A percentile compares a stretch with the other conserved stretches of the same genome.
Evolutionary conservation across 345 rosid species (phyloP).

Genomic region (Turritis glabra): DNA sequence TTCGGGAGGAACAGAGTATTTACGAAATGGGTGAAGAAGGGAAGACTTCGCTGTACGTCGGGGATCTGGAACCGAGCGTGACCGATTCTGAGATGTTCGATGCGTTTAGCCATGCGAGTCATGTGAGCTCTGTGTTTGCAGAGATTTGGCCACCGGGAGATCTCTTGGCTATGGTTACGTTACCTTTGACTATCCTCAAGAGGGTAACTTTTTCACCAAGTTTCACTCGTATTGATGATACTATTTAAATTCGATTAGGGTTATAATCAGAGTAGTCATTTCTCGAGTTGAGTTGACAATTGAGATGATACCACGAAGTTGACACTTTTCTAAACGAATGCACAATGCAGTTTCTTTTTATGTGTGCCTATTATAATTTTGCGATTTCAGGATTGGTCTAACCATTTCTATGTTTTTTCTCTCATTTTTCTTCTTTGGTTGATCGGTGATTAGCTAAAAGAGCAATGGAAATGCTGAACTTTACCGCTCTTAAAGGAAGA

Average conservation of each 20-base stretch:
- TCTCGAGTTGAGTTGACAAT: background rate
- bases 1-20: constrained; percentile 16
- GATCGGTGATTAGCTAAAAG: constrained; percentile 48
- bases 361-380: too few species aligned
- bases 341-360: too few species aligned
- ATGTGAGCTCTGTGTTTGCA: constrained; percentile 67
- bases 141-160: constrained; percentile 56
- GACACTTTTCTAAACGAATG: too few species aligned
- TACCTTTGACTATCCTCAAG: constrained; percentile 56
- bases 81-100: constrained; percentile 68
- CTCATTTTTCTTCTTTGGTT: background rate
- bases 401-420: background rate
- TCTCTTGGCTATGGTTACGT: constrained; percentile 84
- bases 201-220: constrained; percentile 46
- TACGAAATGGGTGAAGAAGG: constrained; percentile 38
- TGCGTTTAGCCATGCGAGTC: constrained; percentile 57
- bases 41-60: constrained; percentile 62
- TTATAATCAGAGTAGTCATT: background rate
- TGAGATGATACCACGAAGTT: background rate
- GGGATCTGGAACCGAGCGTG: constrained; percentile 64
- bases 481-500: constrained; percentile 59
- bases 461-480: constrained; percentile 71
- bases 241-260: background rate
- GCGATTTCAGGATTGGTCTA: background rate
- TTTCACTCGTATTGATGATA: background rate